Percentiles rank a stretch among this genome's conserved stretches.
Evolutionary conservation across 2,329 filamentous ascomycete species (phyloP).

Genomic region (Colletotrichum horii): DNA sequence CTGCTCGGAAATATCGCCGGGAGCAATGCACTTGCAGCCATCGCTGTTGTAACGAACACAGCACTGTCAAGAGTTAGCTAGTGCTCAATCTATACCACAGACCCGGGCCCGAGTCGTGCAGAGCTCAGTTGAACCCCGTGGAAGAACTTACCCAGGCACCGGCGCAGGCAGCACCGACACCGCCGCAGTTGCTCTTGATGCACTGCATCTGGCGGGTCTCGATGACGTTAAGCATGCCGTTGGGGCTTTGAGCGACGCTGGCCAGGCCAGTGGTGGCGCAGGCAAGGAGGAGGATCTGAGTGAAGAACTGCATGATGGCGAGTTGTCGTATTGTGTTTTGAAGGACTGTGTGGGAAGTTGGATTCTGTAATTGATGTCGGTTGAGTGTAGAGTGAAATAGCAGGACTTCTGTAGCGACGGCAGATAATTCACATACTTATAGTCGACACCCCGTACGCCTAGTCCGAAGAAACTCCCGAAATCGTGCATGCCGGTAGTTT

Average conservation of each 20-base stretch:
- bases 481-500: background rate
- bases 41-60: background rate
- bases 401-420: background rate
- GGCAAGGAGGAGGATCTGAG: background rate
- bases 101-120: accelerated
- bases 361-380: background rate
- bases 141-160: background rate
- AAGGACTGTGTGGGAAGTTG: background rate
- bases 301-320: background rate
- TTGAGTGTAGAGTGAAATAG: background rate
- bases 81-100: background rate
- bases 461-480: background rate
- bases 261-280: background rate
- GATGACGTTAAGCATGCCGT: background rate
- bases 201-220: background rate
- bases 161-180: background rate
- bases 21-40: background rate
- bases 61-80: background rate
- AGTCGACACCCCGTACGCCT: background rate
- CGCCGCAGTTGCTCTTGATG: background rate
- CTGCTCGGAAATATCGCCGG: background rate
- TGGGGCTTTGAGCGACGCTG: background rate
- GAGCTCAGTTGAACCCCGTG: background rate
- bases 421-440: background rate
- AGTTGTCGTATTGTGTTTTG: background rate